Evolutionary conservation across 2,329 filamentous ascomycete species (phyloP).

Genomic region (Penicillium sp.): DNA sequence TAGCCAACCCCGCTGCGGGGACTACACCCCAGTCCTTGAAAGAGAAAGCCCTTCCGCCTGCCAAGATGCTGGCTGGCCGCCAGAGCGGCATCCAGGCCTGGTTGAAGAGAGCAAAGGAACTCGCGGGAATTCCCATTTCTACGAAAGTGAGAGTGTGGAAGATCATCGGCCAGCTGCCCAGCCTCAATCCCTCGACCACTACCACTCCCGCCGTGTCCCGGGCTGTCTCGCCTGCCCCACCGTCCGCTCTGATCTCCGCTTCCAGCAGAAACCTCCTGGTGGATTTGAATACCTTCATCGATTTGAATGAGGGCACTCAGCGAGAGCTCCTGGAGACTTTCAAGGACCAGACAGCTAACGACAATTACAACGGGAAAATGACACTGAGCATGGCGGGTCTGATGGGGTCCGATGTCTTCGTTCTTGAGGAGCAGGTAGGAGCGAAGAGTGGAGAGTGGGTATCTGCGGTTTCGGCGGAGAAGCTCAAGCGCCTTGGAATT

Average conservation of each 20-base stretch:
- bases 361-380: conserved; percentile 75
- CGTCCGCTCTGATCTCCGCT: conserved; percentile 46
- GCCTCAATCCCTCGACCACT: conserved; percentile 49
- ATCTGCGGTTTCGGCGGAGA: conserved; percentile 53
- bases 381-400: conserved; percentile 69
- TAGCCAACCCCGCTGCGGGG: conserved; percentile 63
- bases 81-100: conserved; percentile 74
- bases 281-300: conserved; percentile 64
- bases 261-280: conserved; percentile 59
- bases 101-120: conserved; percentile 71
- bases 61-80: conserved; percentile 71
- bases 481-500: conserved; percentile 56
- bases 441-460: conserved; percentile 58
- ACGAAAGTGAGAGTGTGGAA: conserved; percentile 80
- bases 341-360: conserved; percentile 71
- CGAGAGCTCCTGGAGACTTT: conserved; percentile 63
- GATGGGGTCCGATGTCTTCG: conserved; percentile 71
- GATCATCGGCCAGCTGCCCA: conserved; percentile 53
- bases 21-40: conserved; percentile 65
- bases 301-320: conserved; percentile 65
- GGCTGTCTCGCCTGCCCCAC: conserved; percentile 50
- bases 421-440: conserved; percentile 76
- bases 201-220: conserved; percentile 50
- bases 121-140: conserved; percentile 66
- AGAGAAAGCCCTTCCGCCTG: conserved; percentile 63